Base-by-base conservation (phyloP, 2,329 filamentous ascomycete species). In the Fusarium sp. region DNA sequence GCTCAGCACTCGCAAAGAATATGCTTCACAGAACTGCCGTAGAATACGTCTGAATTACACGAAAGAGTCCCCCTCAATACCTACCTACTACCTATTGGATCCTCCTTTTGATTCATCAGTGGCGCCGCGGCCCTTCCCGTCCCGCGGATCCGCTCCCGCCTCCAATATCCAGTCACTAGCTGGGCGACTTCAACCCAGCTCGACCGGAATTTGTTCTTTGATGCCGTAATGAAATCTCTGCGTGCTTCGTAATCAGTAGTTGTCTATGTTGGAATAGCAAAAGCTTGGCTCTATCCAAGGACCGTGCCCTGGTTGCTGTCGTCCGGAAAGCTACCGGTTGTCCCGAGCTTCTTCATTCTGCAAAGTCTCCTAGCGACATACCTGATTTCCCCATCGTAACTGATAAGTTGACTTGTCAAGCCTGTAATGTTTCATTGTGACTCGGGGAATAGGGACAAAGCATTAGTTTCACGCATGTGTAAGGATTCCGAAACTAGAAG, bases 81-180 rank as follows among this genome's bases (percentile, higher is more conserved):
- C n/a, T n/a, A n/a, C n/a, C n/a, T n/a, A n/a, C n/a, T n/a, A n/a
- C n/a, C n/a, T n/a, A 56, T 38, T 53, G 63, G 36, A 52, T 54
- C 44, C 52, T 36, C 41, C 31, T 36, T 31, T 25, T 27, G 47
- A 31, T 58, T 45, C 38, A 53, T 37, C 56, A 60, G 65, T 65
- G 67, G 67, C 67, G 63, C 54, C 54, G 48, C 64, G 65, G 66
- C 63, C 57, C 66, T 65, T 67, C 63, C 66, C 66, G 66, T 55
- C 59, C 66, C 63, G 65, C 33, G 64, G 51, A 63, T 65, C 63
- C 61, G 63, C 53, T 51, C 29, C 44, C 47, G 65, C 67, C 57
- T 63, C 62, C 49, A 53, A 47, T 53, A 52, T 60, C 49, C 53
- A 32, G 48, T 53, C 17, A 37, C 48, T 45, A 31, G 27, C 15